These are phyloP conservation scores for Ascocoryne sarcoides DNA, from an alignment of 2,329 filamentous ascomycete genomes.

Conservation along the genomic window DNA sequence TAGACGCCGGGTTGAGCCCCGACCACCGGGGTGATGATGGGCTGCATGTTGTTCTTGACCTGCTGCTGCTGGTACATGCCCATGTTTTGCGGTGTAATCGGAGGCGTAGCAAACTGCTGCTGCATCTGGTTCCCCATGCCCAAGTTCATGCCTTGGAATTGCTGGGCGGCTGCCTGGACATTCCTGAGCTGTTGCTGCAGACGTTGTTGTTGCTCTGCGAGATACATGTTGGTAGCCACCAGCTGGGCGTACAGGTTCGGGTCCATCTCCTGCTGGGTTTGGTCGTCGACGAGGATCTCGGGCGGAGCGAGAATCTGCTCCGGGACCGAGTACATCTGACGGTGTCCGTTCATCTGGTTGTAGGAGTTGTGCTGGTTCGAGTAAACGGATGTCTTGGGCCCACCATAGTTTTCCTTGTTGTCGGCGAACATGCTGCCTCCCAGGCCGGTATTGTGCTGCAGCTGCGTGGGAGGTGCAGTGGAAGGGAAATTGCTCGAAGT, in stretches of 20 bases:
- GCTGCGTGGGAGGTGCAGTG: slow-evolving; percentile 51
- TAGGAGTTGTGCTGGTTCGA: slow-evolving; percentile 31
- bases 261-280: slow-evolving; percentile 68
- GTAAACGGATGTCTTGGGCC: slow-evolving; percentile 28
- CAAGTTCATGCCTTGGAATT: slow-evolving; percentile 70
- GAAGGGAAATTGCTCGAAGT: slow-evolving; percentile 63
- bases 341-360: slow-evolving; percentile 35
- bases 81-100: slow-evolving; percentile 42
- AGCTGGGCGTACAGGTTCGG: slow-evolving; percentile 81
- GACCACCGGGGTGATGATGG: slow-evolving; percentile 42
- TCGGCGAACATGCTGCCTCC: slow-evolving; percentile 28
- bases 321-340: slow-evolving; percentile 58
- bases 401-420: slow-evolving; percentile 25
- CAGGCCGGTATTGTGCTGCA: slow-evolving; percentile 28
- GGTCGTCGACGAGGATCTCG: slow-evolving; percentile 63
- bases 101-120: slow-evolving; percentile 42
- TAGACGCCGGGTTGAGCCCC: slow-evolving; percentile 67
- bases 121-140: slow-evolving; percentile 37
- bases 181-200: slow-evolving; percentile 86
- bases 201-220: slow-evolving; percentile 90
- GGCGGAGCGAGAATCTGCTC: slow-evolving; percentile 86
- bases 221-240: slow-evolving; percentile 81
- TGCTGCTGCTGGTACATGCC: slow-evolving; percentile 41
- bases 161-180: slow-evolving; percentile 74
- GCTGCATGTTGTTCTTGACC: slow-evolving; percentile 28